Percentiles rank a stretch among this genome's conserved stretches.
Conservation (phyloP, 176 grass and related monocot species). For the Phragmites australis region DNA sequence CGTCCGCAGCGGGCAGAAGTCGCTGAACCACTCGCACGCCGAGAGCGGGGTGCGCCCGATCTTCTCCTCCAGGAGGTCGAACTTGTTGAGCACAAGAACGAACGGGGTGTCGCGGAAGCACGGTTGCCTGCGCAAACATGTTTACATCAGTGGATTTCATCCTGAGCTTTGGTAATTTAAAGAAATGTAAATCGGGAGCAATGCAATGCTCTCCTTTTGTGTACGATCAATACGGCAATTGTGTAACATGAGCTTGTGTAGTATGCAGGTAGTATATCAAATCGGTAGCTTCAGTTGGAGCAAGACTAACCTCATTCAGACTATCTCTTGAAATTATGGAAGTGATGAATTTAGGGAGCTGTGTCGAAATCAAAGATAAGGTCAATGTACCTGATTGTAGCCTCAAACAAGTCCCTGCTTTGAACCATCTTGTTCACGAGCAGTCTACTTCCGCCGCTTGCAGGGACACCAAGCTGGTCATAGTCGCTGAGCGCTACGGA, state of each 20-base stretch:
- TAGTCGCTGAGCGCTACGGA: slow-evolving; percentile 81
- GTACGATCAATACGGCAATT: too few species aligned
- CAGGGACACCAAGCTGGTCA: slow-evolving; percentile 55
- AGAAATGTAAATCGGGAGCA: too few species aligned
- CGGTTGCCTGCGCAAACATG: slow-evolving; percentile 54
- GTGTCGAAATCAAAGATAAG: background rate
- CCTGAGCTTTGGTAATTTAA: too few species aligned
- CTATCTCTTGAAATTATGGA: background rate
- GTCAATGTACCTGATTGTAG: slow-evolving; percentile 67
- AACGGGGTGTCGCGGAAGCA: slow-evolving; percentile 85
- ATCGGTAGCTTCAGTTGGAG: background rate
- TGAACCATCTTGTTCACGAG: slow-evolving; percentile 87
- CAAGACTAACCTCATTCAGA: background rate
- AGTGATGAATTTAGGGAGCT: background rate
- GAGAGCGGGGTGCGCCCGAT: slow-evolving; percentile 52
- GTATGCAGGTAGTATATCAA: background rate
- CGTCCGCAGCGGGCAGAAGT: slow-evolving; percentile 77
- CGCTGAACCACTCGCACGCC: slow-evolving; percentile 73
- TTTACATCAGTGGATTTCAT: background rate
- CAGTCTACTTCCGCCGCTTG: slow-evolving; percentile 30
- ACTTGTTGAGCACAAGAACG: slow-evolving; percentile 93
- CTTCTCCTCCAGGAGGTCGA: slow-evolving; percentile 88
- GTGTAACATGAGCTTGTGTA: background rate
- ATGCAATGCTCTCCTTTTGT: too few species aligned
- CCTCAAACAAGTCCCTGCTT: slow-evolving; percentile 85